phyloP scores from a whole-genome alignment of 208 protist species.

The Phytomonas sp. region DNA sequence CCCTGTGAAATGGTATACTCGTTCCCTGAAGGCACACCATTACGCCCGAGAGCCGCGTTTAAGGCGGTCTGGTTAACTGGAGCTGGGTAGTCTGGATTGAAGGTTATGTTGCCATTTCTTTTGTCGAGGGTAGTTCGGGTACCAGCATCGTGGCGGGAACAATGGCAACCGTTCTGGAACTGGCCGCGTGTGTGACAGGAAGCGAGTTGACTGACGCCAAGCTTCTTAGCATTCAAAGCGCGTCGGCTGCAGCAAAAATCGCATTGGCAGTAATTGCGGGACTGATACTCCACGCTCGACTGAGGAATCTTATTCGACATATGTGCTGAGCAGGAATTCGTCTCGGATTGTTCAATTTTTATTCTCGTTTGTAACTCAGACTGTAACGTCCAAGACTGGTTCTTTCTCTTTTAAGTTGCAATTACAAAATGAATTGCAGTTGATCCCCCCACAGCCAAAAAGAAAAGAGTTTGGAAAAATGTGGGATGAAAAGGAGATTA shows the following conservation, averaged over 20 bases:
- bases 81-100: conserved; percentile 64
- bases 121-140: conserved; percentile 14
- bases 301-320: conserved; percentile 68
- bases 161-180: conserved; percentile 47
- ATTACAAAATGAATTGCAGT: not conserved
- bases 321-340: not conserved
- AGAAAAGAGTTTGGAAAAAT: not conserved
- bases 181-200: conserved; percentile 18
- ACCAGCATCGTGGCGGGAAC: conserved; percentile 33
- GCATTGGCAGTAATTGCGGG: conserved; percentile 78
- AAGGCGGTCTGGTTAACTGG: conserved; percentile 78
- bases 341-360: not conserved
- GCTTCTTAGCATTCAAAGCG: conserved; percentile 70
- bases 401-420: not conserved
- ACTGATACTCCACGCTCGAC: conserved; percentile 61
- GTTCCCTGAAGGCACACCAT: conserved; percentile 37
- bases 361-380: not conserved
- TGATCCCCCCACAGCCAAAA: not conserved
- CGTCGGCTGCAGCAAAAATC: conserved; percentile 82
- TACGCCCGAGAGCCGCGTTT: conserved; percentile 69
- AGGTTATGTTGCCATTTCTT: conserved; percentile 18
- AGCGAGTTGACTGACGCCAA: conserved; percentile 34
- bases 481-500: not conserved
- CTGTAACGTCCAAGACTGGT: not conserved
- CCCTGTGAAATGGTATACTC: conserved; percentile 35